Evolutionary conservation across 2,329 filamentous ascomycete genomes (phyloP), one percentile per base, ranked within the genome.

Genomic region (Pseudogymnoascus sp.): DNA sequence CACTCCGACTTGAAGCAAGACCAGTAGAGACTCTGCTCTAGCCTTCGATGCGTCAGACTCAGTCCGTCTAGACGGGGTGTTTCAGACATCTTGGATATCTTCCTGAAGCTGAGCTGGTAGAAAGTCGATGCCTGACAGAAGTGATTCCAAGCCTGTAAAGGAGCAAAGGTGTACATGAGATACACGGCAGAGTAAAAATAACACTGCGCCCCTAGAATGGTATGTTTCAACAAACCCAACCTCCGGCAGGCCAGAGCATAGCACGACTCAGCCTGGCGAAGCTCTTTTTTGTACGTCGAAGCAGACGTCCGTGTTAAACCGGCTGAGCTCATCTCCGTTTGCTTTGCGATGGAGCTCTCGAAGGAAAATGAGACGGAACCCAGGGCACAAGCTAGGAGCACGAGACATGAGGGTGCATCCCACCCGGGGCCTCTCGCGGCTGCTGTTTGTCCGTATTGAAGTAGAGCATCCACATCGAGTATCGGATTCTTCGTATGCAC

Each of bases 1-100:
- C 72, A 74, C 65, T 78, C 76, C 1, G 75, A 75, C 66, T 78
- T 78, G 68, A 77, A 77, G 60, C 75, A 77, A 6, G 73, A 75
- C 76, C 76, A 78, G 66, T 77, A 77, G 1, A 78, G 65, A 37
- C 74, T 69, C 62, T 78, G 75, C 64, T 77, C 75, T 2, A 77
- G 66, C 4, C 71, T 69, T 10, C 70, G 69, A 6, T 59, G 63
- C 59, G 66, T 67, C 59, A 29, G 12, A 5, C 21, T 37, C 31
- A 29, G 14, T 23, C 59, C 52, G 26, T 33, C 29, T 37, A 19
- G 14, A 14, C 45, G 23, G 6, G 43, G 43, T 0, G 16, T 49
- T 35, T 58, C 23, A 31, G 59, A 41, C 65, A 68, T 29, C 67
- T 69, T 26, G 75, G 67, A 62, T 74, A 74, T 6, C 43, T 29